A percentile compares a stretch with the other conserved stretches of the same genome.
Evolutionary conservation across 305 asterid genomes (phyloP).

Genomic region (Nicotiana rustica): DNA sequence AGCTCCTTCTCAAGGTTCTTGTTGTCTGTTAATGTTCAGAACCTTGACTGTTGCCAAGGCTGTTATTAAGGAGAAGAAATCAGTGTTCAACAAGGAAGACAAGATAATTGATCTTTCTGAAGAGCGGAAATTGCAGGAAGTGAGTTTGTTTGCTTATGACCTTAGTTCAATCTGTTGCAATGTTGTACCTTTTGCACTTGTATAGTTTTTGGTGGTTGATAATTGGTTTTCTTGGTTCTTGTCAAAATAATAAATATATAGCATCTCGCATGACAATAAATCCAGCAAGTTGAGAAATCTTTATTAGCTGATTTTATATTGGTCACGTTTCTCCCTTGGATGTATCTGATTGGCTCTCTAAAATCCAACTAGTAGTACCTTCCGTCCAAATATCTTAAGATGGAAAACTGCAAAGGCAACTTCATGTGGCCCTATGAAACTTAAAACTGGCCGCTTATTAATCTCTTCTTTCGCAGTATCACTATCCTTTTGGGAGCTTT

Average conservation of each 20-base stretch:
- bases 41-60: slow-evolving; percentile 74
- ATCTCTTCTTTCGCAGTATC: background rate
- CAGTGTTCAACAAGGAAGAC: slow-evolving; percentile 72
- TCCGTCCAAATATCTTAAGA: background rate
- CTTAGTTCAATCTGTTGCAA: slow-evolving; percentile 29
- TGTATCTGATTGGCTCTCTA: slow-evolving; percentile 18
- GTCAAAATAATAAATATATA: slow-evolving; percentile 29
- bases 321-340: slow-evolving; percentile 27
- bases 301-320: slow-evolving; percentile 20
- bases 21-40: slow-evolving; percentile 58
- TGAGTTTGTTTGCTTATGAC: slow-evolving; percentile 49
- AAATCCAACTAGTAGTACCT: background rate
- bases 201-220: slow-evolving; percentile 23
- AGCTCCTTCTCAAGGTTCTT: slow-evolving; percentile 36
- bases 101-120: slow-evolving; percentile 71
- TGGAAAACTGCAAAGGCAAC: background rate
- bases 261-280: slow-evolving; percentile 27
- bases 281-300: slow-evolving; percentile 8
- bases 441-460: background rate
- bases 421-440: background rate
- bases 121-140: slow-evolving; percentile 78
- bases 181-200: slow-evolving; percentile 1
- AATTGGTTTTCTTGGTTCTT: slow-evolving; percentile 16
- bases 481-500: background rate
- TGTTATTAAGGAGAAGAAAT: slow-evolving; percentile 77